Evolutionary conservation across 2,329 filamentous ascomycete genomes (phyloP).

Genomic region (Talaromyces sp.): DNA sequence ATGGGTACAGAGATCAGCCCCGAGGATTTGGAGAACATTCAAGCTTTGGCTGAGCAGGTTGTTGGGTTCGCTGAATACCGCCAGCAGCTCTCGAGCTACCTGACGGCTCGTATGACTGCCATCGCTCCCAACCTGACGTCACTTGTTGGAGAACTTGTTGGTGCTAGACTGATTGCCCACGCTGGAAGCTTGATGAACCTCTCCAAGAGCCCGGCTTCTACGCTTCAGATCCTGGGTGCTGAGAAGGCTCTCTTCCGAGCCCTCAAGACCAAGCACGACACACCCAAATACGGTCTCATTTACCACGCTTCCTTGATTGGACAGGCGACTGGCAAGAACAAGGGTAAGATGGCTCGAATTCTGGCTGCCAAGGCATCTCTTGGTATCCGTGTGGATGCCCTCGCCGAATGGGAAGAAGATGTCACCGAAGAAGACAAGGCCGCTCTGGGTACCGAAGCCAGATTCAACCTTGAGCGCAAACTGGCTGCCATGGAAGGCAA

Average conservation of each 20-base stretch:
- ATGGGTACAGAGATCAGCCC: conserved; percentile 97
- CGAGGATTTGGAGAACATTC: conserved; percentile 89
- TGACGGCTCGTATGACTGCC: conserved; percentile 89
- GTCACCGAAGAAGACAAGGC: conserved; percentile 86
- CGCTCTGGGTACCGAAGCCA: conserved; percentile 62
- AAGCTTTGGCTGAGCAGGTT: conserved; percentile 86
- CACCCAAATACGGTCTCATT: conserved; percentile 94
- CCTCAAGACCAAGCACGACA: conserved; percentile 98
- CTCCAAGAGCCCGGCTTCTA: conserved; percentile 90
- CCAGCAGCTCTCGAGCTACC: conserved; percentile 77
- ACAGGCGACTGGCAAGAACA: conserved; percentile 95
- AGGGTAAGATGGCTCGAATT: conserved; percentile 98
- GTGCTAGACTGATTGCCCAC: conserved; percentile 90
- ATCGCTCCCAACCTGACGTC: conserved; percentile 94
- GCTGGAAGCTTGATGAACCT: conserved; percentile 90
- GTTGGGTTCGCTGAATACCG: conserved; percentile 89
- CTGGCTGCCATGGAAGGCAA: conserved; percentile 72
- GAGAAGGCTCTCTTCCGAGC: conserved; percentile 98
- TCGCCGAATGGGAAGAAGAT: conserved; percentile 70
- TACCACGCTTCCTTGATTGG: conserved; percentile 92
- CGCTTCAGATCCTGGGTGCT: conserved; percentile 95
- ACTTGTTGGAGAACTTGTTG: conserved; percentile 87
- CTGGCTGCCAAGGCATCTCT: conserved; percentile 89
- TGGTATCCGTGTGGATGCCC: conserved; percentile 85
- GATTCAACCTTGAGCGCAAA: conserved; percentile 45